Base-by-base conservation (phyloP, 2,329 filamentous ascomycete species). In the Westerdykella aurantiaca region DNA sequence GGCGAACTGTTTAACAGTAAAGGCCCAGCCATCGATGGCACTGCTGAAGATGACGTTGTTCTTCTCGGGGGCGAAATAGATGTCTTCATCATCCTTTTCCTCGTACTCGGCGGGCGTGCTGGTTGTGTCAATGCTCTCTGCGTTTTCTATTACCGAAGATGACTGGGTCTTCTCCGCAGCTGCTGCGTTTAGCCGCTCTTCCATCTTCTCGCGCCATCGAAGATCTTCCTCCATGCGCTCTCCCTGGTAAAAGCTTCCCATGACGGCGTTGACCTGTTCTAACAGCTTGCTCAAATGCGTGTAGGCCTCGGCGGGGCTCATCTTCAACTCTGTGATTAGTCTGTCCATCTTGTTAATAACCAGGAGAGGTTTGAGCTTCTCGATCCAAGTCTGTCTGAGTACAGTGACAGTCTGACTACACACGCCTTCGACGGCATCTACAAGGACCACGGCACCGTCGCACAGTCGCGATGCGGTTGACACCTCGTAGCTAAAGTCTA, bases 41-140 rank as follows among this genome's bases (percentile, higher is more conserved):
- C 91, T 97, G 72, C 88, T 89, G 67, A 98, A 98, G 51, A 98
- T 97, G 66, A 98, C 93, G 61, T 98, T 98, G 68, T 96, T 96
- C 69, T 91, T 95, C 63, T 98, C 93, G 0, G 93, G 93, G 0
- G 93, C 88, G 69, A 98, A 98, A 67, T 98, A 98, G 21, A 98
- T 83, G 65, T 96, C 90, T 65, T 97, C 90, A 60, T 98, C 93
- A 59, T 96, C 90, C 55, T 83, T 82, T 64, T 97, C 93, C 65
- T 96, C 84, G 56, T 88, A 98, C 38, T 80, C 78, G 9, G 72
- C 73, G 25, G 72, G 70, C 0, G 75, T 74, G 31, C 64, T 67
- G 34, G 70, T 74, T 2, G 69, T 72, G 34, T 73, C 67, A 33
- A 71, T 52, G 25, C 67, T 68, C 45, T 83, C 78, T 5, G 81